These are phyloP conservation scores for Colletotrichum sp. DNA, from an alignment of 2,329 filamentous ascomycete species.

Conservation along the genomic window DNA sequence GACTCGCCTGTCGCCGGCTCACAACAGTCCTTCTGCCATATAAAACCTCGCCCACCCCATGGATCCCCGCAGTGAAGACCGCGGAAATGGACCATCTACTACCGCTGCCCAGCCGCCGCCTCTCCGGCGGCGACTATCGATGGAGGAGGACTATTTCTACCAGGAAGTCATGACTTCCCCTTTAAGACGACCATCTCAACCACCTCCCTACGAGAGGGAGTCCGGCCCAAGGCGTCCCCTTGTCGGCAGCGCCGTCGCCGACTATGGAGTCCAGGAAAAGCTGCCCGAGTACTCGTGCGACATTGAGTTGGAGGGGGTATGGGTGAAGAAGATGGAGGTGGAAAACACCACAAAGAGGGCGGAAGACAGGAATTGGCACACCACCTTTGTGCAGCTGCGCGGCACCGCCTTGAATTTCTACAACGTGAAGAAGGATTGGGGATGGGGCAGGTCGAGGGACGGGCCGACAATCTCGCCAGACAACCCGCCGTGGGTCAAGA, in stretches of 20 bases:
- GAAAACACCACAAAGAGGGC: slow-evolving; percentile 68
- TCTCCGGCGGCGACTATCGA: slow-evolving; percentile 53
- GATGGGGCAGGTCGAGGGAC: slow-evolving; percentile 50
- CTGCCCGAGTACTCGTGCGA: slow-evolving; percentile 64
- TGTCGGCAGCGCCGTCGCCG: slow-evolving; percentile 11
- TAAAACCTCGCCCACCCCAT: slow-evolving; percentile 26
- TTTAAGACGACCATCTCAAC: slow-evolving; percentile 48
- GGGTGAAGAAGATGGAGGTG: slow-evolving; percentile 70
- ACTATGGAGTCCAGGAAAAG: slow-evolving; percentile 35
- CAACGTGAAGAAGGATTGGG: slow-evolving; percentile 63
- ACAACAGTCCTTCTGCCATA: slow-evolving; percentile 8
- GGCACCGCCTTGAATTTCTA: slow-evolving; percentile 74
- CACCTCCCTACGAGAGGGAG: slow-evolving; percentile 49
- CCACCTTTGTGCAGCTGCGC: slow-evolving; percentile 66
- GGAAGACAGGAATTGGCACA: slow-evolving; percentile 67
- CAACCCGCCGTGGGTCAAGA: slow-evolving; percentile 56
- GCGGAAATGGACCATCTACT: slow-evolving; percentile 28
- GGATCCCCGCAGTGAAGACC: slow-evolving; percentile 25
- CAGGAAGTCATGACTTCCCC: slow-evolving; percentile 54
- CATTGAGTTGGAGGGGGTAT: slow-evolving; percentile 61
- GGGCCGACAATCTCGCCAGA: slow-evolving; percentile 55
- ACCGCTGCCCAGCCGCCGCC: slow-evolving; percentile 39
- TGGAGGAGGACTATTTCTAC: slow-evolving; percentile 61
- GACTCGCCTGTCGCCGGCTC: slow-evolving; percentile 17
- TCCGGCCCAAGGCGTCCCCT: slow-evolving; percentile 27